Evolutionary conservation across 2,329 filamentous ascomycete genomes (phyloP), one percentile per base, ranked within the genome.

Genomic region (Trichoderma sp.): DNA sequence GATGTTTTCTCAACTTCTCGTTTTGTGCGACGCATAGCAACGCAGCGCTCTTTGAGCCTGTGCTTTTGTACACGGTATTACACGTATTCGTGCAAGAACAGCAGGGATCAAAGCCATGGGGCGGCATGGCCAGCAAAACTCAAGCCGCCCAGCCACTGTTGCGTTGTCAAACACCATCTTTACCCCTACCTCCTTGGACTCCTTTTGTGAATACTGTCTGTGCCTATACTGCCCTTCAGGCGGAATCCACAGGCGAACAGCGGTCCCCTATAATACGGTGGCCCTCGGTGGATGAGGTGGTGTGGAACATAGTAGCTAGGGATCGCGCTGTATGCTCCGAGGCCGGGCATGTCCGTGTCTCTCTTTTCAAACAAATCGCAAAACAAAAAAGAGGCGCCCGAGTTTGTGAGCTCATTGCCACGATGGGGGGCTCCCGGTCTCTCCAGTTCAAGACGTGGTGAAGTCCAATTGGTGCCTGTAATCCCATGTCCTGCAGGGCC

Each of bases 381-480:
- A 34, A 26, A n/a, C 56, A n/a, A 30, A 32, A n/a, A 28, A 57
- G 14, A 34, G 30, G 18, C 32, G 57, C 18, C 28, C 57, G 21
- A 11, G 24, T 26, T 39, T 51, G 15, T 69, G 39, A 51, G 57
- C 62, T 64, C 61, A 26, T 39, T 34, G 70, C 70, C 62, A 68
- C 70, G 70, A 57, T n/a, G 34, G 63, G 70, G 39, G 63, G 51
- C 24, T 67, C 61, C 32, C 43, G 6, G 21, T 24, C 36, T 18
- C 62, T 24, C 53, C 62, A 61, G 30, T 51, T 47, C 71, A 67
- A 53, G 71, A 76, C 76, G 77, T 78, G 77, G 77, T 74, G 63
- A 47, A 26, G 66, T 51, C 39, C 72, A 73, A 78, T 78, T 78
- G 75, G 65, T 68, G 65, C 62, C n/a, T 34, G 53, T 21, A 21